Percentiles rank a stretch among this genome's conserved stretches.
Evolutionary conservation across 2,329 filamentous ascomycete genomes (phyloP).

Genomic region (Colletotrichum liaoningense): DNA sequence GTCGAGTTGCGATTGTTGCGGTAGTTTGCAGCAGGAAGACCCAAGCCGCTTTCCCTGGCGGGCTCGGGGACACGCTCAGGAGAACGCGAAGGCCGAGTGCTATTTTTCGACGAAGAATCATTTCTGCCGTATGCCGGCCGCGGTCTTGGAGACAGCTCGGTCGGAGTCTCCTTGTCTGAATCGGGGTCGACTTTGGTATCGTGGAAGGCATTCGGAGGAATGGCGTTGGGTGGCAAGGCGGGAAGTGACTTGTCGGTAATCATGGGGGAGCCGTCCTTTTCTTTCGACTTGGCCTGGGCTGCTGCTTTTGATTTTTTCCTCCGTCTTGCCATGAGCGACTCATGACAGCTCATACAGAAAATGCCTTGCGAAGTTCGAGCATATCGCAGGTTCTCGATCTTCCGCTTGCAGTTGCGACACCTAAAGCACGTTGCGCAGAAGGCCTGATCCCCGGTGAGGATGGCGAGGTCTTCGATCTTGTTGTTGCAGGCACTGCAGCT

Average conservation of each 20-base stretch:
- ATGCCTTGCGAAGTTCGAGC: conserved; percentile 97
- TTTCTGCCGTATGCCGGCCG: conserved; percentile 61
- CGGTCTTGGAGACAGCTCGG: conserved; percentile 75
- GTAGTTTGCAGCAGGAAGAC: conserved; percentile 81
- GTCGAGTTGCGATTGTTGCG: conserved; percentile 81
- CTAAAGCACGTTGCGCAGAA: conserved; percentile 98
- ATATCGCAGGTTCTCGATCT: conserved; percentile 98
- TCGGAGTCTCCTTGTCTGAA: conserved; percentile 72
- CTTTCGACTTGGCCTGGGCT: conserved; percentile 69
- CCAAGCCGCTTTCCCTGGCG: conserved; percentile 69
- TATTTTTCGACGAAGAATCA: conserved; percentile 67
- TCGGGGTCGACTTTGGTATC: conserved; percentile 66
- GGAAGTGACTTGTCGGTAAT: conserved; percentile 93
- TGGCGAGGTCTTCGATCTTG: conserved; percentile 98
- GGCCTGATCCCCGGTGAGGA: conserved; percentile 96
- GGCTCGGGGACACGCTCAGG: conserved; percentile 62
- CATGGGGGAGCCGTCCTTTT: conserved; percentile 73
- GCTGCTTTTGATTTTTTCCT: conserved; percentile 85
- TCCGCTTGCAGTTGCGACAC: conserved; percentile 97
- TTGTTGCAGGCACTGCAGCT: conserved; percentile 96
- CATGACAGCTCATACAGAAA: conserved; percentile 99
- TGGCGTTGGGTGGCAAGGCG: conserved; percentile 83
- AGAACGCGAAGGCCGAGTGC: conserved; percentile 63
- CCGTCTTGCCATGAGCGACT: conserved; percentile 92
- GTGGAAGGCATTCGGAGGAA: conserved; percentile 72